Evolutionary conservation across 108 stramenopile genomes (phyloP), one percentile per base, ranked within the genome.

Genomic region (Conticribra guillardii): DNA sequence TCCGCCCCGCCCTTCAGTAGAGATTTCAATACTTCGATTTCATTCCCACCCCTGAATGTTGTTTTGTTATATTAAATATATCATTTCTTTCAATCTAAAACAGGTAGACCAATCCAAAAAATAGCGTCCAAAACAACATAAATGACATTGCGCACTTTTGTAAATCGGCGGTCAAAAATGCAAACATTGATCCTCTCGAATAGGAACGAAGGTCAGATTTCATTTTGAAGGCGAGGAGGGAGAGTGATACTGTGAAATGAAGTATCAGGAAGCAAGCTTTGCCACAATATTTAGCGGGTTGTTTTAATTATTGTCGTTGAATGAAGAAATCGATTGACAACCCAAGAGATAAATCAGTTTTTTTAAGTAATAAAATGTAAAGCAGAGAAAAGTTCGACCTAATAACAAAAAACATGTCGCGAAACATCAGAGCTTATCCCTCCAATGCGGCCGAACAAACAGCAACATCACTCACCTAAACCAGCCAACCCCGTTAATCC

Each of bases 51-150:
- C n/a, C n/a, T n/a, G n/a, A n/a, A n/a, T n/a, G n/a, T n/a, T n/a
- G n/a, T n/a, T n/a, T n/a, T n/a, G n/a, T n/a, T n/a, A n/a, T n/a
- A n/a, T n/a, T n/a, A n/a, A n/a, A n/a, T n/a, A n/a, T n/a, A n/a
- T n/a, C n/a, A n/a, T n/a, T n/a, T n/a, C n/a, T n/a, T n/a, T n/a
- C n/a, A n/a, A n/a, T n/a, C 60, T 81, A 92, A 78, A 89, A 95
- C 64, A 90, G 62, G 65, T 90, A 95, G 26, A 92, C 90, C 67
- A 95, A 60, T 30, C 90, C 90, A 70, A 90, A 95, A 70, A 95
- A 92, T 27, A 95, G 58, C 4, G 94, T 95, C 94, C 94, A 95
- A 65, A 95, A 95, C 16, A 95, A 57, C 70, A 90, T 92, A 57
- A 90, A 95, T 3, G 86, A 87, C 59, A 95, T 73, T 0, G 80